Percentiles rank a stretch among this genome's conserved stretches.
Conservation (phyloP, 805 yeast species). For the Candida sithepensis region DNA sequence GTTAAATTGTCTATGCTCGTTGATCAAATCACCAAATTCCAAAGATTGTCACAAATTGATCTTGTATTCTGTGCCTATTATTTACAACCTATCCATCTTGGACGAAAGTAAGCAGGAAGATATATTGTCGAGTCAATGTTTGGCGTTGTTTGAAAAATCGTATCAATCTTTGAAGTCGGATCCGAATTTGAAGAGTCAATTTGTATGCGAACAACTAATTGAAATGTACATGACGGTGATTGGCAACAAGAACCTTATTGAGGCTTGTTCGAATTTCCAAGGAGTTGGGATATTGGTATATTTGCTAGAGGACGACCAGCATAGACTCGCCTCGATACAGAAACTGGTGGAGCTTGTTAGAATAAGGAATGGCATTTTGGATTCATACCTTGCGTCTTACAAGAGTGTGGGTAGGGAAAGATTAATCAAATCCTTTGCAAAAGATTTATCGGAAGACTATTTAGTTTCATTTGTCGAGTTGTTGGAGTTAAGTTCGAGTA, state of each 20-base stretch:
- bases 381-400: constrained; percentile 6
- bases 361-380: constrained; percentile 7
- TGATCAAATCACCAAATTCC: constrained; percentile 8
- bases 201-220: constrained; percentile 9
- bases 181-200: constrained; percentile 4
- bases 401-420: neutral
- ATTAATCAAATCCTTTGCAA: neutral
- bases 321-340: constrained; percentile 8
- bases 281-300: constrained; percentile 16
- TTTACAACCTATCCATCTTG: constrained; percentile 11
- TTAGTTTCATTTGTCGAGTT: neutral
- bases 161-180: constrained; percentile 5
- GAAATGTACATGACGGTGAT: constrained; percentile 15
- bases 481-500: neutral
- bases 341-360: constrained; percentile 8
- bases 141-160: constrained; percentile 12
- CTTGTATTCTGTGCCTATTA: constrained; percentile 12
- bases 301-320: constrained; percentile 11
- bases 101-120: constrained; percentile 13
- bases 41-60: constrained; percentile 11
- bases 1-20: constrained; percentile 11
- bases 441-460: neutral
- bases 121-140: constrained; percentile 14
- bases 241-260: constrained; percentile 7
- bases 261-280: constrained; percentile 9